Evolutionary conservation across 192 early-diverging fungal genomes (phyloP).

Genomic region (Neocallimastix lanati): DNA sequence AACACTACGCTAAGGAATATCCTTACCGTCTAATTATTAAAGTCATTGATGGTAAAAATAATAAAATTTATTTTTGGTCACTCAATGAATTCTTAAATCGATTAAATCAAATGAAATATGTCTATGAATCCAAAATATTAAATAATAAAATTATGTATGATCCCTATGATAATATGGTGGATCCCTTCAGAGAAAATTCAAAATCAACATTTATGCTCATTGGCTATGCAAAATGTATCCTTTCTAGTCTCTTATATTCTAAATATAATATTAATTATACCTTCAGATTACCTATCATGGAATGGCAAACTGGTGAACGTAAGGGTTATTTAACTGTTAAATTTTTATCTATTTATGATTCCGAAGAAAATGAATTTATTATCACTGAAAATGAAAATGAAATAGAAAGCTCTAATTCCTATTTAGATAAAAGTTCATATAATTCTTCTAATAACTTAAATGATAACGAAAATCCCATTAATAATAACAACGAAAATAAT

Average conservation of each 20-base stretch:
- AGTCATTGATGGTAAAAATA: neutral
- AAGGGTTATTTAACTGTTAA: neutral
- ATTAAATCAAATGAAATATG: neutral
- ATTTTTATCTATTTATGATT: neutral
- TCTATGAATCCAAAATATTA: neutral
- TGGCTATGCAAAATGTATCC: neutral
- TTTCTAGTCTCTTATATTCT: neutral
- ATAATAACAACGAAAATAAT: too few relatives aligned
- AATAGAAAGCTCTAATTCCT: too few relatives aligned
- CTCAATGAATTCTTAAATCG: neutral
- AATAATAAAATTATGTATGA: neutral
- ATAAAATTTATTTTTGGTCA: neutral
- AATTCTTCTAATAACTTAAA: too few relatives aligned
- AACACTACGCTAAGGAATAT: neutral
- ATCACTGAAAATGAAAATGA: neutral
- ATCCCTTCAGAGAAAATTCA: neutral
- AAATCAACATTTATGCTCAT: neutral
- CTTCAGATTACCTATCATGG: neutral
- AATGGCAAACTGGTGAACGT: neutral
- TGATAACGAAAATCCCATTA: too few relatives aligned
- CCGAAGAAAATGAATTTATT: neutral
- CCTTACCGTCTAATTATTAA: neutral
- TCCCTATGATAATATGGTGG: neutral
- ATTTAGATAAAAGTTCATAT: too few relatives aligned
- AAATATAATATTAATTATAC: neutral